A percentile compares a stretch with the other conserved stretches of the same genome.
phyloP scores from a whole-genome alignment of 208 protist species.

The Phytomonas sp. region DNA sequence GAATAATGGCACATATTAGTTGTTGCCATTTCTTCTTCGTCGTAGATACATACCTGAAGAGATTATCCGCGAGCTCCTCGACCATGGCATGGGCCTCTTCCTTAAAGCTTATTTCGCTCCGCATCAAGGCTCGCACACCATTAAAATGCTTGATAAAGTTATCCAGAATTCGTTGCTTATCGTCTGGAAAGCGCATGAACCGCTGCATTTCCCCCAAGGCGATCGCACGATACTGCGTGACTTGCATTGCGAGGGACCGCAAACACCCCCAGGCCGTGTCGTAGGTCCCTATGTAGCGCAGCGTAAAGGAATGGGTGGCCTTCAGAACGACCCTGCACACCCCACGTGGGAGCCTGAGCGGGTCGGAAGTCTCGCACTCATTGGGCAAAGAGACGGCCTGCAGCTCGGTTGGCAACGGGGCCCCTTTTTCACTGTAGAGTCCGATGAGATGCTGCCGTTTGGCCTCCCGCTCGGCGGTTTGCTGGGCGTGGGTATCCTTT shows the following conservation, averaged over 20 bases:
- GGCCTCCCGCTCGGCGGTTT: slow-evolving; percentile 48
- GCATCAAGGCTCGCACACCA: slow-evolving; percentile 19
- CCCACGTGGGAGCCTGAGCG: slow-evolving; percentile 11
- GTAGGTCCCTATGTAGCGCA: slow-evolving; percentile 46
- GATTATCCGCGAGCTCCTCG: slow-evolving; percentile 20
- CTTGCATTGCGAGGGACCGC: slow-evolving; percentile 21
- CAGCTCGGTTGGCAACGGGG: slow-evolving; percentile 51
- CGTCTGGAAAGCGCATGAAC: slow-evolving; percentile 37
- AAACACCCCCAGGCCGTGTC: slow-evolving; percentile 22
- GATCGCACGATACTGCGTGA: slow-evolving; percentile 38
- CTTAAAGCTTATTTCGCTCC: slow-evolving; percentile 36
- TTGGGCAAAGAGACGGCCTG: slow-evolving; percentile 11
- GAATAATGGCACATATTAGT: not conserved
- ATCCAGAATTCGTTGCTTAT: slow-evolving; percentile 47
- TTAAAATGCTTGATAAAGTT: slow-evolving; percentile 43
- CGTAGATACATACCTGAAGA: slow-evolving; percentile 6
- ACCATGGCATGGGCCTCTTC: slow-evolving; percentile 50
- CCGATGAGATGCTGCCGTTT: slow-evolving; percentile 48
- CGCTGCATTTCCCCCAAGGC: slow-evolving; percentile 23
- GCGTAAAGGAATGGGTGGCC: slow-evolving; percentile 25
- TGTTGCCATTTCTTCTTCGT: slow-evolving; percentile 10
- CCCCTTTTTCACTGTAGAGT: slow-evolving; percentile 67
- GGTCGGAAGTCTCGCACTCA: slow-evolving; percentile 8
- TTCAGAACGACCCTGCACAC: slow-evolving; percentile 24
- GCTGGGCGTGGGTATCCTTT: slow-evolving; percentile 22